Base-by-base conservation (phyloP, 192 early-diverging fungal species). In the Backusella liffmaniae region DNA sequence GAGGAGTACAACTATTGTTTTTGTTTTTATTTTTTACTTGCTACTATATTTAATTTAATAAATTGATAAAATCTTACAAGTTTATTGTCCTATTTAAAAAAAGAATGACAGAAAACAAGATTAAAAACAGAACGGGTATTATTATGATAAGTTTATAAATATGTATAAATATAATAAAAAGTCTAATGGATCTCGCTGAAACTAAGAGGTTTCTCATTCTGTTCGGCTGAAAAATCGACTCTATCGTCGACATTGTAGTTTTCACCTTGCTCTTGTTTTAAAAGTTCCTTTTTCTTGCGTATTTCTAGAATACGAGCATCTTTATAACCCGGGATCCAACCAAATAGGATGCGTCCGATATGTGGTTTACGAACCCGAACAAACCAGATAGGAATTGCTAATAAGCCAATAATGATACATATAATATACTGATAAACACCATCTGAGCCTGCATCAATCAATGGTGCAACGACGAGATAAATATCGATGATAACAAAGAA, bases 401-500 rank as follows among this genome's bases (percentile, higher is more conserved):
- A 41, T 23, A 80, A 66, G 12, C 75, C 79, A 62, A 80, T 26
- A 26, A 80, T 0, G 16, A 80, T 70, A 73, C 69, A 73, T 5
- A 80, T 77, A 29, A 76, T 49, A n/a, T 80, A 80, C 30, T 80
- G 79, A 23, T 73, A 70, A 5, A 70, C 72, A 66, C 79, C 79
- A 1, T 18, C 75, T 23, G 75, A 70, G 1, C 79, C 79, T 46
- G 79, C 79, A 46, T 80, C 79, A 32, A 80, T 56, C 34, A 80
- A 62, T n/a, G 79, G 79, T 34, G 79, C 79, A 44, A 80, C 29
- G 13, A 80, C 75, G 36, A 80, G 75, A 67, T 80, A 80, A 39
- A 66, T 66, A 36, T 80, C 79, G 2, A 80, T 30, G 5, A 80
- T 70, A 13, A 73, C 35, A 37, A 80, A 80, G 34, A 80, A 56